These are phyloP conservation scores for Geotrichum ghanense DNA, from an alignment of 805 yeast genomes.

Conservation along the genomic window DNA sequence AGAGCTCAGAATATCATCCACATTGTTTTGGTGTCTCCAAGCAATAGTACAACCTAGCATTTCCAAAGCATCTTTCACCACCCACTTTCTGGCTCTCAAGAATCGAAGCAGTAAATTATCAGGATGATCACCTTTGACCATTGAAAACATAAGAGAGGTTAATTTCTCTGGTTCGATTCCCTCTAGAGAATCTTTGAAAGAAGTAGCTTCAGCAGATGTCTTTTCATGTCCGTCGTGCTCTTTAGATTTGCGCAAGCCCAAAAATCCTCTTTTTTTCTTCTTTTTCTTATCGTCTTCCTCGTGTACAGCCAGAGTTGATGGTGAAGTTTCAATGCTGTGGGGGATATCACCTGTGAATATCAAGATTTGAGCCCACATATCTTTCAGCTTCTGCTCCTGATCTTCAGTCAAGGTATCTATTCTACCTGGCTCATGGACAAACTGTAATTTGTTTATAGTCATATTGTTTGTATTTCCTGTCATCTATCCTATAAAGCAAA, in stretches of 20 bases:
- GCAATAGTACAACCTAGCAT: constrained; percentile 65
- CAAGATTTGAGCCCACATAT: constrained; percentile 26
- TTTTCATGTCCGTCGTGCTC: constrained; percentile 12
- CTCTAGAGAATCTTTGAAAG: constrained; percentile 40
- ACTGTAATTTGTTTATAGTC: background rate
- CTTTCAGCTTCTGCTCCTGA: constrained; percentile 29
- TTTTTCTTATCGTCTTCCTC: constrained; percentile 14
- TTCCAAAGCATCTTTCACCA: constrained; percentile 49
- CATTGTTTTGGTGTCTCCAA: constrained; percentile 63
- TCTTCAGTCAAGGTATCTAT: constrained; percentile 26
- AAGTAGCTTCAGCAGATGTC: too few relatives aligned
- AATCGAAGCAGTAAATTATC: constrained; percentile 71
- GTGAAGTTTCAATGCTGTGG: constrained; percentile 11
- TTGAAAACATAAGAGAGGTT: constrained; percentile 42
- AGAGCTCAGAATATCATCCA: constrained; percentile 48
- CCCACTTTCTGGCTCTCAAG: constrained; percentile 80
- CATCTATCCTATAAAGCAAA: too few relatives aligned
- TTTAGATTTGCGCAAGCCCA: constrained; percentile 18
- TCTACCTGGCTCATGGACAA: constrained; percentile 23
- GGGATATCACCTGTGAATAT: constrained; percentile 19
- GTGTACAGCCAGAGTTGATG: constrained; percentile 4
- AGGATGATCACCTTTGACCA: constrained; percentile 66
- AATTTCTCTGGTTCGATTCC: constrained; percentile 41
- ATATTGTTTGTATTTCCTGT: too few relatives aligned
- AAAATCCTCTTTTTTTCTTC: constrained; percentile 19